Evolutionary conservation across 768 basidiomycete genomes (phyloP).

Genomic region (Agaricus blazei): DNA sequence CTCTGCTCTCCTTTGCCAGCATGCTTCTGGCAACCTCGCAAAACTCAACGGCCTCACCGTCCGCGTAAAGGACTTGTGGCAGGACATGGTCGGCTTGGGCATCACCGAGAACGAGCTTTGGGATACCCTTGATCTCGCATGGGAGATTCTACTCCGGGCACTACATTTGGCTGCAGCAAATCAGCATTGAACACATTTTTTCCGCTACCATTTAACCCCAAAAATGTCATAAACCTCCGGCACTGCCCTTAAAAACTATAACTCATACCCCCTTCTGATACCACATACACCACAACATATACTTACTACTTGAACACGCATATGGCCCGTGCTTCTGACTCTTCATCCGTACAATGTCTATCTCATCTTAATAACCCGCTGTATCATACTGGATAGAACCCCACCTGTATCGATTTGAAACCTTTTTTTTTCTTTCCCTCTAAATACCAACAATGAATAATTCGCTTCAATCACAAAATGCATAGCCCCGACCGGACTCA

Average conservation of each 20-base stretch:
- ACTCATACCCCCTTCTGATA: not conserved
- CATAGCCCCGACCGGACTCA: not conserved
- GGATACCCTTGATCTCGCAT: constrained; percentile 74
- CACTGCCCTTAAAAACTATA: too few species aligned
- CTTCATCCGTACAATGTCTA: not conserved
- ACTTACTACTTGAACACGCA: constrained; percentile 3
- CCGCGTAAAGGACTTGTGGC: constrained; percentile 75
- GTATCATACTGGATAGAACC: constrained; percentile 9
- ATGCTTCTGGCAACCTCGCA: constrained; percentile 37
- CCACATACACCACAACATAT: not conserved
- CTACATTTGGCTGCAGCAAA: constrained; percentile 41
- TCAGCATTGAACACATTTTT: constrained; percentile 13
- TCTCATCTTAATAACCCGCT: not conserved
- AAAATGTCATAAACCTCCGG: not conserved
- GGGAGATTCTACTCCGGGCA: constrained; percentile 66
- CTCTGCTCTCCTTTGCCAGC: constrained; percentile 45
- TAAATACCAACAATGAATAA: too few species aligned
- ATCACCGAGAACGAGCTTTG: constrained; percentile 69
- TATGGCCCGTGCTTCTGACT: constrained; percentile 3
- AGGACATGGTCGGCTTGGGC: constrained; percentile 71
- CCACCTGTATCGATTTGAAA: not conserved
- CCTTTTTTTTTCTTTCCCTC: not conserved
- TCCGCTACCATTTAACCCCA: not conserved
- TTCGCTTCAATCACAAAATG: too few species aligned
- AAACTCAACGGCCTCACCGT: constrained; percentile 53